phyloP scores from a whole-genome alignment of 1,139 yeast species.

The Pichia norvegensis region DNA sequence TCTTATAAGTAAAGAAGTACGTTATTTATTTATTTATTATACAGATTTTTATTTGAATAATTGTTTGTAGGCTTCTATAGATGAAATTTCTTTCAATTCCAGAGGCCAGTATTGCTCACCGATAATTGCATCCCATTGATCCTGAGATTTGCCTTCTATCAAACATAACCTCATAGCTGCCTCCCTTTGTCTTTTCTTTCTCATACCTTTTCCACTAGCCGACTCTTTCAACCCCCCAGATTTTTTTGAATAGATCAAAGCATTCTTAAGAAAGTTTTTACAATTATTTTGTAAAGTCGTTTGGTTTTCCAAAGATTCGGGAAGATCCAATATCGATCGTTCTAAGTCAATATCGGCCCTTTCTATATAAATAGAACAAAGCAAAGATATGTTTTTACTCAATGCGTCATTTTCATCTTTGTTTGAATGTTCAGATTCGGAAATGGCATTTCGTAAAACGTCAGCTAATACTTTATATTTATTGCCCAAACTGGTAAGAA shows the following conservation, averaged over 20 bases:
- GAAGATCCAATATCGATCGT: constrained; percentile 31
- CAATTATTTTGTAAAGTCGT: constrained; percentile 33
- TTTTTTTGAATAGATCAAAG: constrained; percentile 38
- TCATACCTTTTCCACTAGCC: constrained; percentile 34
- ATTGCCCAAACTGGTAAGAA: constrained; percentile 34
- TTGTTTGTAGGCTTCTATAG: constrained; percentile 18
- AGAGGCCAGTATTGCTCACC: constrained; percentile 24
- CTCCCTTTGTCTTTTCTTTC: constrained; percentile 39
- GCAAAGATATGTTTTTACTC: constrained; percentile 29
- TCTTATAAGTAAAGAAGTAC: background rate
- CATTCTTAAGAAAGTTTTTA: constrained; percentile 38
- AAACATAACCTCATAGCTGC: constrained; percentile 41
- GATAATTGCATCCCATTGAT: constrained; percentile 32
- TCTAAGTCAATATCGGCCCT: constrained; percentile 50
- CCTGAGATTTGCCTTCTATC: constrained; percentile 34
- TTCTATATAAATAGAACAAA: constrained; percentile 40
- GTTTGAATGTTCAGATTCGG: constrained; percentile 20
- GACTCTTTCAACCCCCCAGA: constrained; percentile 48
- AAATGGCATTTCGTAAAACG: constrained; percentile 24
- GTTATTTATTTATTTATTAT: too few species aligned
- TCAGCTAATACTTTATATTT: constrained; percentile 37
- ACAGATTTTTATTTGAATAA: background rate
- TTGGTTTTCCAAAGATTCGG: constrained; percentile 29
- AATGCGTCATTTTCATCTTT: constrained; percentile 32
- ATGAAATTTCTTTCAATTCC: constrained; percentile 20